phyloP scores from a whole-genome alignment of 768 basidiomycete species.

The Tubosaeta brunneosetosa region DNA sequence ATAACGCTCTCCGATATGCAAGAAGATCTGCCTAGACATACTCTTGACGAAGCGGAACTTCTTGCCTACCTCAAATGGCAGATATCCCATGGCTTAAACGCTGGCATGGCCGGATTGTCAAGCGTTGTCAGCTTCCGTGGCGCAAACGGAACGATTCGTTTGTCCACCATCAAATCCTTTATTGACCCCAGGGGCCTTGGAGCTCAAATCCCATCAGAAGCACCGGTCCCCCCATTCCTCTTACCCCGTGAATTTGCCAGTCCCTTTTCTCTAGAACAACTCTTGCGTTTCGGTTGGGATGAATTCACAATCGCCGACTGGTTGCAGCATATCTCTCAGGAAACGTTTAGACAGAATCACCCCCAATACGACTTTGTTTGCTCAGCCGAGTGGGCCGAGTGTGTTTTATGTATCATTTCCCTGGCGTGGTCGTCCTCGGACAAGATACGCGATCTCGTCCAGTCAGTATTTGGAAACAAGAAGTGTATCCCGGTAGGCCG shows the following conservation, averaged over 20 bases:
- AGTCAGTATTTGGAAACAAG: constrained; percentile 17
- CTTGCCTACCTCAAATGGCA: constrained; percentile 8
- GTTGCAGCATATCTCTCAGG: constrained; percentile 50
- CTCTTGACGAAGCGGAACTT: constrained; percentile 6
- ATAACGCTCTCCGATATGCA: neutral
- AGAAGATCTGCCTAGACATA: neutral
- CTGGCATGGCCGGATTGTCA: neutral
- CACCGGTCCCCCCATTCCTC: constrained; percentile 71
- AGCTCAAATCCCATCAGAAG: constrained; percentile 60
- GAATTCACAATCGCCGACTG: constrained; percentile 75
- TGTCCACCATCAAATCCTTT: constrained; percentile 62
- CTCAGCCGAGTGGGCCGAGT: constrained; percentile 74
- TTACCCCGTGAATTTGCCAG: constrained; percentile 41
- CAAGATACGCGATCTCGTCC: constrained; percentile 37
- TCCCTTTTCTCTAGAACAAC: neutral
- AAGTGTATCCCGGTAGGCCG: neutral
- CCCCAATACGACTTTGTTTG: constrained; percentile 53
- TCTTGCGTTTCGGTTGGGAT: constrained; percentile 64
- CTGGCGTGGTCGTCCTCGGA: constrained; percentile 64
- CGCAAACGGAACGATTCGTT: constrained; percentile 48
- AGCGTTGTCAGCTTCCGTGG: neutral
- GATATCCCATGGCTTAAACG: neutral
- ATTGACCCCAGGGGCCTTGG: constrained; percentile 55
- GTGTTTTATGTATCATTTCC: constrained; percentile 56
- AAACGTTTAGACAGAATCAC: neutral